Percentiles rank a stretch among this genome's conserved stretches.
phyloP scores from a whole-genome alignment of 2,329 filamentous ascomycete species.

The Ascochyta rabiei region DNA sequence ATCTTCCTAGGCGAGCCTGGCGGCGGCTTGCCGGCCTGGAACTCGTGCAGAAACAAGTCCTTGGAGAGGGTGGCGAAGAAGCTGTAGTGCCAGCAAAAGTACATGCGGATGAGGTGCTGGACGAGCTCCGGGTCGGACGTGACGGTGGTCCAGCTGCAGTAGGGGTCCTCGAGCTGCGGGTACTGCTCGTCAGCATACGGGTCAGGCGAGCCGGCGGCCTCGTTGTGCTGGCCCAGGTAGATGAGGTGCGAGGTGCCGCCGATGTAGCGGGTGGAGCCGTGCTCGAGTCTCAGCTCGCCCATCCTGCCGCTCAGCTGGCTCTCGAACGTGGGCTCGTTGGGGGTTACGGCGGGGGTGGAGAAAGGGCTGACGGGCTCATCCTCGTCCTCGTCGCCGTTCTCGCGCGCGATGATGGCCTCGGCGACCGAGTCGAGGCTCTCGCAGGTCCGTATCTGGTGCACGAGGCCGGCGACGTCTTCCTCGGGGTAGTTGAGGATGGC shows the following conservation, averaged over 20 bases:
- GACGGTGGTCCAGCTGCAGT: constrained; percentile 86
- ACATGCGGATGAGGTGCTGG: constrained; percentile 91
- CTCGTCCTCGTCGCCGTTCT: constrained; percentile 54
- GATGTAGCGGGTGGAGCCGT: constrained; percentile 87
- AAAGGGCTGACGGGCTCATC: constrained; percentile 46
- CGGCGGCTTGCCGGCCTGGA: constrained; percentile 70
- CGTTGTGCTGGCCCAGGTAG: constrained; percentile 61
- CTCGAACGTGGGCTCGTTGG: constrained; percentile 61
- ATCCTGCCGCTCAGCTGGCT: constrained; percentile 88
- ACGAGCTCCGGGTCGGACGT: constrained; percentile 80
- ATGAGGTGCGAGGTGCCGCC: constrained; percentile 94
- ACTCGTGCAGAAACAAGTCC: constrained; percentile 84
- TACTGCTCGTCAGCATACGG: constrained; percentile 53
- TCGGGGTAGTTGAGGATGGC: constrained; percentile 91
- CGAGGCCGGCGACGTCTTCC: constrained; percentile 79
- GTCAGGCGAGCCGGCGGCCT: constrained; percentile 40
- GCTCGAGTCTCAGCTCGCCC: constrained; percentile 85
- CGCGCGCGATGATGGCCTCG: constrained; percentile 61
- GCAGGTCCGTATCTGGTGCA: constrained; percentile 86
- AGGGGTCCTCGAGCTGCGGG: constrained; percentile 66
- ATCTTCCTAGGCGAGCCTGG: constrained; percentile 58
- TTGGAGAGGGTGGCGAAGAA: constrained; percentile 94
- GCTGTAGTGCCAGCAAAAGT: constrained; percentile 97
- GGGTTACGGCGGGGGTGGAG: constrained; percentile 46
- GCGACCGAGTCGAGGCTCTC: constrained; percentile 73